phyloP scores from a whole-genome alignment of 371 early-diverging fungal species.

The Haplosporangium sp. region DNA sequence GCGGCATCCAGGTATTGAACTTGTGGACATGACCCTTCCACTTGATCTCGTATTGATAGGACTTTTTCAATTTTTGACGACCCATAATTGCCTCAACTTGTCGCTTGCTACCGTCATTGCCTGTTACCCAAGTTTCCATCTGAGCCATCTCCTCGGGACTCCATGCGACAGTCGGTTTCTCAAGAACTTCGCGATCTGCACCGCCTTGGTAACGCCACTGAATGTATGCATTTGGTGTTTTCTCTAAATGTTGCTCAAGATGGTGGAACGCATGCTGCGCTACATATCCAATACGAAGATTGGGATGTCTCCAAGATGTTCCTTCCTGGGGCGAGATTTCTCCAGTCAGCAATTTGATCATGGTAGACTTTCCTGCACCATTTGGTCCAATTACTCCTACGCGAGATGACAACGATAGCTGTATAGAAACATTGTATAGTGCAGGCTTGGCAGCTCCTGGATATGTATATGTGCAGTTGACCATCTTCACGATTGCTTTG shows the following conservation, averaged over 20 bases:
- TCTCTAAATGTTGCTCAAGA: slow-evolving; percentile 83
- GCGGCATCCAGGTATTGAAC: slow-evolving; percentile 79
- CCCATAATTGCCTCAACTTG: slow-evolving; percentile 62
- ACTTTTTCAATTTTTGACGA: slow-evolving; percentile 83
- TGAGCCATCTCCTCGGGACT: slow-evolving; percentile 33
- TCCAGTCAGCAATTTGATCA: slow-evolving; percentile 89
- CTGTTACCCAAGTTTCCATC: slow-evolving; percentile 54
- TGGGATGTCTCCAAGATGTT: slow-evolving; percentile 83
- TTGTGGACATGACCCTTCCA: slow-evolving; percentile 78
- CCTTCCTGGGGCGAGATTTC: slow-evolving; percentile 76
- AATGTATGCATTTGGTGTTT: slow-evolving; percentile 86
- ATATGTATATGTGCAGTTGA: slow-evolving; percentile 74
- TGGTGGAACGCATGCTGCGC: slow-evolving; percentile 93
- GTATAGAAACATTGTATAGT: slow-evolving; percentile 68
- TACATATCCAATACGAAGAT: slow-evolving; percentile 87
- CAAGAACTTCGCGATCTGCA: slow-evolving; percentile 84
- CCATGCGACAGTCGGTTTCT: slow-evolving; percentile 63
- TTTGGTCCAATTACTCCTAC: slow-evolving; percentile 82
- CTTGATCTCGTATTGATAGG: slow-evolving; percentile 88
- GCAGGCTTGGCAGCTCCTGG: slow-evolving; percentile 68
- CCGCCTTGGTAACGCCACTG: slow-evolving; percentile 89
- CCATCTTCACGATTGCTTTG: slow-evolving; percentile 78
- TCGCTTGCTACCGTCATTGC: slow-evolving; percentile 62
- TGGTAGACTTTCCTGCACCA: slow-evolving; percentile 84
- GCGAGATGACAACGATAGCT: slow-evolving; percentile 74